These are phyloP conservation scores for Pyrenopolyporus hunteri DNA, from an alignment of 495 filamentous ascomycete genomes.

Conservation along the genomic window DNA sequence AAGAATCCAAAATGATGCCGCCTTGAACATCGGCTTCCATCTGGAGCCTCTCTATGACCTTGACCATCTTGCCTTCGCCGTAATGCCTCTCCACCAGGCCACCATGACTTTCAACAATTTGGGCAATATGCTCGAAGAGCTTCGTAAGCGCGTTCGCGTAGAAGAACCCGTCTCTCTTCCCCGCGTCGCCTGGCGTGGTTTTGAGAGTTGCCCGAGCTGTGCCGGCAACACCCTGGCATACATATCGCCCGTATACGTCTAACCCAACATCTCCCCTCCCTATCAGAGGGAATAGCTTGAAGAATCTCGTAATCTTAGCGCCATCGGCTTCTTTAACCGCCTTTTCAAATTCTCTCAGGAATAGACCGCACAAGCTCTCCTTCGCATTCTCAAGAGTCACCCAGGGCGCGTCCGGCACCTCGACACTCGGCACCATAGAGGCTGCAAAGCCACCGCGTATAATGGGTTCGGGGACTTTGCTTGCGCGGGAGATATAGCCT, in stretches of 20 bases:
- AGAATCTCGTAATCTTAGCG: constrained; percentile 89
- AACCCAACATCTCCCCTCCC: constrained; percentile 86
- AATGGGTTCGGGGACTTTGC: constrained; percentile 78
- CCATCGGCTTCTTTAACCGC: constrained; percentile 85
- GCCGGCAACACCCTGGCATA: constrained; percentile 88
- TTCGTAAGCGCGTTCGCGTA: constrained; percentile 90
- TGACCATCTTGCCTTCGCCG: constrained; percentile 89
- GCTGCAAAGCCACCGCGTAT: constrained; percentile 87
- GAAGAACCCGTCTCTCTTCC: constrained; percentile 75
- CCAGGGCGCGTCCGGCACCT: constrained; percentile 88
- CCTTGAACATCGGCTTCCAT: constrained; percentile 95
- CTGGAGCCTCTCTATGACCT: constrained; percentile 91
- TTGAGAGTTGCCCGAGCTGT: constrained; percentile 82
- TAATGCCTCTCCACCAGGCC: constrained; percentile 92
- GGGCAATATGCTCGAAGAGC: constrained; percentile 95
- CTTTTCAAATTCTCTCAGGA: constrained; percentile 93
- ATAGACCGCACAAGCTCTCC: constrained; percentile 85
- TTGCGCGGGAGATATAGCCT: constrained; percentile 81
- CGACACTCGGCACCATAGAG: constrained; percentile 90
- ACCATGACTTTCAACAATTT: constrained; percentile 91
- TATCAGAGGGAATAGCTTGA: constrained; percentile 96
- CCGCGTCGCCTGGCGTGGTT: constrained; percentile 55
- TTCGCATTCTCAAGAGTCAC: constrained; percentile 86
- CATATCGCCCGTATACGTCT: constrained; percentile 93
- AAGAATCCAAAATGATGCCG: constrained; percentile 95